Conservation (phyloP, 2,329 filamentous ascomycete species). For the Colletotrichum camelliae region DNA sequence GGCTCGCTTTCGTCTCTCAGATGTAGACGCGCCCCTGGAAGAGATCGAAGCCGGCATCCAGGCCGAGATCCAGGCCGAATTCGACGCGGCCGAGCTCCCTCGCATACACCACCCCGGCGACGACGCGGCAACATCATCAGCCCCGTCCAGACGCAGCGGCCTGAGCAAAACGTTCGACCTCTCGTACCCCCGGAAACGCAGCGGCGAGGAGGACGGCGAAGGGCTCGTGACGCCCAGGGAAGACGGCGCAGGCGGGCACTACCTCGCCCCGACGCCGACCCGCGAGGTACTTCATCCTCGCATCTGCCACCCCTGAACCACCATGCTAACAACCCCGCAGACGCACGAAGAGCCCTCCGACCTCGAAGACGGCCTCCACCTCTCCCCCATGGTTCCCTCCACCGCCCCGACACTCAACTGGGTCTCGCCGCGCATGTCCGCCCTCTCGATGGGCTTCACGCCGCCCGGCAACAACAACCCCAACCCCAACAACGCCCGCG, state of each 20-base stretch:
- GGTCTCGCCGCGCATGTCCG: conserved; percentile 18
- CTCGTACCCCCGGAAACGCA: background rate
- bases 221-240: background rate
- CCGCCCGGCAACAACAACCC: background rate
- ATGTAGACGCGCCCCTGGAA: background rate
- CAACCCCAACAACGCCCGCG: background rate
- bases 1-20: background rate
- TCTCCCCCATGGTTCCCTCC: background rate
- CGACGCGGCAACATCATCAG: background rate
- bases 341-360: background rate
- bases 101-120: background rate
- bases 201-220: background rate
- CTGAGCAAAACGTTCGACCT: background rate
- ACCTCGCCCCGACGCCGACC: background rate
- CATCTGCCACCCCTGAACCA: too few relatives aligned
- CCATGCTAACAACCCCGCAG: background rate
- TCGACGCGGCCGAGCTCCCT: background rate
- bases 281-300: background rate
- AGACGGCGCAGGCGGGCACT: background rate
- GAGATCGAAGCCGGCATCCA: background rate
- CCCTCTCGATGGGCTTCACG: conserved; percentile 14
- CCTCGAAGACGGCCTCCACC: background rate
- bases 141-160: background rate
- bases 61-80: background rate
- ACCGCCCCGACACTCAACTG: conserved; percentile 14